These are phyloP conservation scores for Penicillium freii DNA, from an alignment of 2,329 filamentous ascomycete genomes.

Conservation along the genomic window DNA sequence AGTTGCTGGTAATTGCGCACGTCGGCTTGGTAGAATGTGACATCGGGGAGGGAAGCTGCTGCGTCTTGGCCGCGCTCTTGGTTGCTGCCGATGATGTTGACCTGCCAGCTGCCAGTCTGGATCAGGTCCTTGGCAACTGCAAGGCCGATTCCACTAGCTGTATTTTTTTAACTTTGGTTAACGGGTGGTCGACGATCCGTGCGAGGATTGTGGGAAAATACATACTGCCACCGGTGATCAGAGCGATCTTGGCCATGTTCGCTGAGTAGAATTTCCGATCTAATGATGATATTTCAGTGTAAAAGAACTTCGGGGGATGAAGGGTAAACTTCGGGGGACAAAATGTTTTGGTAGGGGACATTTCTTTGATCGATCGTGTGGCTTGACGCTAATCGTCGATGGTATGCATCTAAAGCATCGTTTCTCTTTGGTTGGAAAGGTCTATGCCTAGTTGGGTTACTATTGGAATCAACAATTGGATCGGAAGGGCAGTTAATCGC, in stretches of 20 bases:
- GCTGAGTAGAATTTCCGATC: neutral
- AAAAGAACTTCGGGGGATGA: neutral
- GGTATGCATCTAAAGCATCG: neutral
- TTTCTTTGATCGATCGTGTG: neutral
- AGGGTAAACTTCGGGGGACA: neutral
- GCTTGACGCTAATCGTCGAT: neutral
- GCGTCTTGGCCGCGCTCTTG: slow-evolving; percentile 32
- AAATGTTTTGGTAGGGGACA: neutral
- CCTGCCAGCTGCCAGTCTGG: slow-evolving; percentile 36
- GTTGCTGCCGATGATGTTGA: slow-evolving; percentile 45
- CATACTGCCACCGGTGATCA: slow-evolving; percentile 16
- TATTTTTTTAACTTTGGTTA: neutral
- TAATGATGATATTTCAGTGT: neutral
- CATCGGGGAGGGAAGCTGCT: slow-evolving; percentile 26
- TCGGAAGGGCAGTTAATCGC: neutral
- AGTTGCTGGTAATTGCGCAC: slow-evolving; percentile 38
- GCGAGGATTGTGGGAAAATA: neutral
- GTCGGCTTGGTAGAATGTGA: slow-evolving; percentile 42
- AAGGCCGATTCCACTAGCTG: slow-evolving; percentile 47
- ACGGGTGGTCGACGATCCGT: neutral
- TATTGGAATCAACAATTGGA: neutral
- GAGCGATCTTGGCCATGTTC: slow-evolving; percentile 5
- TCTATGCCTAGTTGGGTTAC: neutral
- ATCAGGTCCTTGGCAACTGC: slow-evolving; percentile 42
- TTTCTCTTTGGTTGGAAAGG: neutral